Conservation (phyloP, 2,329 filamentous ascomycete genomes). For the Paecilomyces niveus region DNA sequence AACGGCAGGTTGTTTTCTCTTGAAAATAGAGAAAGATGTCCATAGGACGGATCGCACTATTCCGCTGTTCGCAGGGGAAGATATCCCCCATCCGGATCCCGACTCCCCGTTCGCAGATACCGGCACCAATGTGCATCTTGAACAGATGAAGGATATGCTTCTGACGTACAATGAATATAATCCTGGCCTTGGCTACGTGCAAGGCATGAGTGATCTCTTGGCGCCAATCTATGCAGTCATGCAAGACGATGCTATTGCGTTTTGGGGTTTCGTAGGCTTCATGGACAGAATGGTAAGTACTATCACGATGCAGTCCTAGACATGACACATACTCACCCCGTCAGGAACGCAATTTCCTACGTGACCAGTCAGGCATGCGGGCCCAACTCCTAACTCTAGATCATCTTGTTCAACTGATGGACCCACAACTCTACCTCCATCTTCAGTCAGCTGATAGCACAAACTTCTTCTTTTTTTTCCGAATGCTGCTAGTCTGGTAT, state of each 20-base stretch:
- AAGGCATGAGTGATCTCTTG: slow-evolving; percentile 96
- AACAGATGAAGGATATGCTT: slow-evolving; percentile 99
- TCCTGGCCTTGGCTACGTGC: slow-evolving; percentile 88
- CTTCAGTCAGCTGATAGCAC: slow-evolving; percentile 86
- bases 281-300: slow-evolving; percentile 78
- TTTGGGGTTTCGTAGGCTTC: slow-evolving; percentile 93
- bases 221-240: slow-evolving; percentile 95
- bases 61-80: slow-evolving; percentile 91
- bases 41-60: slow-evolving; percentile 93
- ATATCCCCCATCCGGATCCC: slow-evolving; percentile 92
- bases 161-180: slow-evolving; percentile 99
- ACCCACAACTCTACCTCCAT: slow-evolving; percentile 87
- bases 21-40: slow-evolving; percentile 83
- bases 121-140: slow-evolving; percentile 93
- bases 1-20: slow-evolving; percentile 22
- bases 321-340: slow-evolving; percentile 5
- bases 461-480: slow-evolving; percentile 99
- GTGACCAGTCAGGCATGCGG: slow-evolving; percentile 94
- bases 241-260: slow-evolving; percentile 93
- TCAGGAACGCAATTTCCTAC: slow-evolving; percentile 83
- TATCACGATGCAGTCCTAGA: neutral
- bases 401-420: slow-evolving; percentile 93
- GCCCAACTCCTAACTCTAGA: slow-evolving; percentile 84
- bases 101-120: slow-evolving; percentile 88
- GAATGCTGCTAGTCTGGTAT: slow-evolving; percentile 98